Evolutionary conservation across 352 stramenopile species (phyloP), one percentile per base, ranked within the genome.

Genomic region (Globisporangium perplexum): DNA sequence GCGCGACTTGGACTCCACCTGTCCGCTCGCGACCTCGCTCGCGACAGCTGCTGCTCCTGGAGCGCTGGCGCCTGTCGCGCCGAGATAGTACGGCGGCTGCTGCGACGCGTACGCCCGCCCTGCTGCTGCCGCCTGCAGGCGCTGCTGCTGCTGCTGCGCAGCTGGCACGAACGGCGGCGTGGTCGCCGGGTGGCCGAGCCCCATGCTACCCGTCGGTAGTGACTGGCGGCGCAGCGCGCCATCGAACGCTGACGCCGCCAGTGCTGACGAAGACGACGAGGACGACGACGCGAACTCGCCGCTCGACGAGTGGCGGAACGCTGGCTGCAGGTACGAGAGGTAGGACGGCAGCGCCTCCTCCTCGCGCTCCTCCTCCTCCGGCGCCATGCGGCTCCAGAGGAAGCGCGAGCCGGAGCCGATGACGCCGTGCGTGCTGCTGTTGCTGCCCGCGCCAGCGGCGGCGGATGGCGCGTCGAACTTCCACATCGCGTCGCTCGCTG

Each of bases 341-440:
- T 89, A 89, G 30, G 78, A 83, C 1, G 78, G 78, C 22, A 89
- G 57, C 20, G 78, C 78, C 53, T 89, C 78, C 54, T 89, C 78
- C 46, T 87, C 75, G 33, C 75, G 69, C 52, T 89, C 78, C 51
- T 89, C 78, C 55, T 89, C 78, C 31, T 77, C 74, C 0, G 72
- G 68, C 44, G 70, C 77, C 70, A 80, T 72, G 53, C 77, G 72
- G 57, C 72, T 83, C 77, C 77, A 88, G n/a, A 84, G 68, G 35
- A 76, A 60, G 18, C 68, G 63, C 24, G 72, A 57, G 22, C 58
- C 46, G 22, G 59, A 71, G 41, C 72, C 72, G 26, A 83, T 80
- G 17, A 67, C 53, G 17, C 70, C 70, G 47, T 78, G 72, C 31
- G 52, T 55, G 23, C 15, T 45, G n/a, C 23, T 6, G 20, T n/a